Percentiles rank a stretch among this genome's conserved stretches.
phyloP scores from a whole-genome alignment of 1,139 yeast genomes.

The Geotrichum bryndzae region DNA sequence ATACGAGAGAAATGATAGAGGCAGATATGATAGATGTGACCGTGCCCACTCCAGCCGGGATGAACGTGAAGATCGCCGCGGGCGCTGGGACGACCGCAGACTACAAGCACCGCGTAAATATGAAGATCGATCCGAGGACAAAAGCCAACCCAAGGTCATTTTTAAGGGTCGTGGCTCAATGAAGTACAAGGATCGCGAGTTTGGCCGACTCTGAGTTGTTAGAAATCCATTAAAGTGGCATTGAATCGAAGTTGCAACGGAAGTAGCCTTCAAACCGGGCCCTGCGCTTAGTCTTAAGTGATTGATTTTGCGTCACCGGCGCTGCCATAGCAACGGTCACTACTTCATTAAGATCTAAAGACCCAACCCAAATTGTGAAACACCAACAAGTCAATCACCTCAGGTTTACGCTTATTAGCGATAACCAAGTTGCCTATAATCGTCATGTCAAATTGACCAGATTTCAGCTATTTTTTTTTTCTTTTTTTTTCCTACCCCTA shows the following conservation, averaged over 20 bases:
- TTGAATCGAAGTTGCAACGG: not conserved
- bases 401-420: not conserved
- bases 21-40: conserved; percentile 8
- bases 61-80: not conserved
- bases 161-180: conserved; percentile 32
- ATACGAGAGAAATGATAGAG: not conserved
- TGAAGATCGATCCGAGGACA: not conserved
- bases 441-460: not conserved
- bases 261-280: not conserved
- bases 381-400: not conserved
- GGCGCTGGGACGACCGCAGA: not conserved
- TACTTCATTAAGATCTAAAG: not conserved
- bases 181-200: conserved; percentile 25
- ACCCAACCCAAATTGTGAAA: not conserved
- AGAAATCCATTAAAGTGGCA: not conserved
- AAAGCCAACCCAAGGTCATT: conserved; percentile 17
- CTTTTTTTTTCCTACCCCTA: not conserved
- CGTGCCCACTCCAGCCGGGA: not conserved
- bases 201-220: conserved; percentile 1
- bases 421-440: not conserved
- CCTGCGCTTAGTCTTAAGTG: not conserved
- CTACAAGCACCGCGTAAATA: not conserved
- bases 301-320: not conserved
- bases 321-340: not conserved
- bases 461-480: not conserved